A percentile compares a stretch with the other conserved stretches of the same genome.
Conservation (phyloP, 2,329 filamentous ascomycete genomes). For the Botryosphaeria agaves region DNA sequence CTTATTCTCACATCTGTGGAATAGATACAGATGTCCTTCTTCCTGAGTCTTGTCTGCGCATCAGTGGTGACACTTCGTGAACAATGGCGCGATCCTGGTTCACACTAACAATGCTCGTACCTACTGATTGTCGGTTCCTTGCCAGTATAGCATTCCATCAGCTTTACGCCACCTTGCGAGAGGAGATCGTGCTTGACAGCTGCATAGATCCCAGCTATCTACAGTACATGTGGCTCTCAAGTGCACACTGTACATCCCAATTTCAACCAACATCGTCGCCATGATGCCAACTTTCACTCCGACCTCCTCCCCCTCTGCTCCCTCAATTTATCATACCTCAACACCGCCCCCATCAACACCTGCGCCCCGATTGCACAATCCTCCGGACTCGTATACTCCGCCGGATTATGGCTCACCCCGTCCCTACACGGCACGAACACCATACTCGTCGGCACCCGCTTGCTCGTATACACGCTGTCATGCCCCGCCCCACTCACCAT, state of each 20-base stretch:
- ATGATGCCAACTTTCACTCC: not conserved
- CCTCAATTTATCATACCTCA: slow-evolving; percentile 29
- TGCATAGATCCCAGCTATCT: too few relatives aligned
- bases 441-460: slow-evolving; percentile 29
- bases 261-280: too few relatives aligned
- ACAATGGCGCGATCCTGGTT: too few relatives aligned
- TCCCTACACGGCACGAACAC: slow-evolving; percentile 30
- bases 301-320: slow-evolving; percentile 10
- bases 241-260: too few relatives aligned
- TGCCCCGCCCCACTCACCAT: slow-evolving; percentile 51
- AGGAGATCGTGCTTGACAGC: not conserved
- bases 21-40: slow-evolving; percentile 1
- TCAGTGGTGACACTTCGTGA: too few relatives aligned
- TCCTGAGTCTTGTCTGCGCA: not conserved
- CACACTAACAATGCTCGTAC: too few relatives aligned
- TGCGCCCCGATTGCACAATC: slow-evolving; percentile 30
- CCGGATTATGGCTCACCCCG: slow-evolving; percentile 29
- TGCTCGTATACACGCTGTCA: slow-evolving; percentile 31
- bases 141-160: not conserved
- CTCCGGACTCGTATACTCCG: slow-evolving; percentile 26
- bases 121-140: too few relatives aligned
- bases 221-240: too few relatives aligned
- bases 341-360: slow-evolving; percentile 31
- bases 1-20: not conserved
- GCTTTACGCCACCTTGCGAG: not conserved